phyloP scores from a whole-genome alignment of 1,284 basidiomycete genomes.

The Leccinum pallidistipes region DNA sequence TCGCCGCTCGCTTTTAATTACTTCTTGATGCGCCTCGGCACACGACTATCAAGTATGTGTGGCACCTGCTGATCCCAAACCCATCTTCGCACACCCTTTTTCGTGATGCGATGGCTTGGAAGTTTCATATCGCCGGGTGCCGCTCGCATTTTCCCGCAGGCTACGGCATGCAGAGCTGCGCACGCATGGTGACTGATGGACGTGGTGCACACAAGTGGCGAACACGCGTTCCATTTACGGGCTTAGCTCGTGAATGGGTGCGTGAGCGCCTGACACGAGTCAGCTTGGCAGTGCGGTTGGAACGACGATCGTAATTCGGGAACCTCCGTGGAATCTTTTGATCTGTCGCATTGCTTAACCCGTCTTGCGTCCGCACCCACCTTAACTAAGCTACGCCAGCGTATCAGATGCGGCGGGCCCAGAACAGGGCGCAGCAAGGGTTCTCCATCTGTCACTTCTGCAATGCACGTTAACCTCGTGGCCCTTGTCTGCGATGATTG shows the following conservation, averaged over 20 bases:
- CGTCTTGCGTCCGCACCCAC: slow-evolving; percentile 24
- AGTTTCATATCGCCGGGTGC: slow-evolving; percentile 17
- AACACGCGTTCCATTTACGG: slow-evolving; percentile 20
- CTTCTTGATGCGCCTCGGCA: slow-evolving; percentile 17
- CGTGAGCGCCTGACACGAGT: slow-evolving; percentile 19
- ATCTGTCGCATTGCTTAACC: slow-evolving; percentile 14
- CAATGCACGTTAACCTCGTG: slow-evolving; percentile 24
- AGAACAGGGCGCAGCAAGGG: slow-evolving; percentile 15
- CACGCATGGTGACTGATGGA: slow-evolving; percentile 34
- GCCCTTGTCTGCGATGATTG: slow-evolving; percentile 8
- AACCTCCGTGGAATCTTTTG: slow-evolving; percentile 25
- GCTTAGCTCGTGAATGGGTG: slow-evolving; percentile 11
- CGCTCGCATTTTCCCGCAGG: slow-evolving; percentile 26
- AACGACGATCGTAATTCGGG: slow-evolving; percentile 25
- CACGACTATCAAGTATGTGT: slow-evolving; percentile 2
- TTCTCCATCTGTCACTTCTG: slow-evolving; percentile 11
- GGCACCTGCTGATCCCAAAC: slow-evolving; percentile 9
- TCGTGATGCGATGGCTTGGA: slow-evolving; percentile 9
- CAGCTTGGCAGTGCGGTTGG: slow-evolving; percentile 14
- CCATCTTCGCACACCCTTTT: slow-evolving; percentile 7
- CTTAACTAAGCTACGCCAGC: slow-evolving; percentile 14
- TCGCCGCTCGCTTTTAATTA: slow-evolving; percentile 11
- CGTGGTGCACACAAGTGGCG: slow-evolving; percentile 22
- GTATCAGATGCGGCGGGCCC: slow-evolving; percentile 11
- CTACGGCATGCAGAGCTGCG: slow-evolving; percentile 29